phyloP scores from a whole-genome alignment of 768 basidiomycete genomes.

The Ramaria sp. region DNA sequence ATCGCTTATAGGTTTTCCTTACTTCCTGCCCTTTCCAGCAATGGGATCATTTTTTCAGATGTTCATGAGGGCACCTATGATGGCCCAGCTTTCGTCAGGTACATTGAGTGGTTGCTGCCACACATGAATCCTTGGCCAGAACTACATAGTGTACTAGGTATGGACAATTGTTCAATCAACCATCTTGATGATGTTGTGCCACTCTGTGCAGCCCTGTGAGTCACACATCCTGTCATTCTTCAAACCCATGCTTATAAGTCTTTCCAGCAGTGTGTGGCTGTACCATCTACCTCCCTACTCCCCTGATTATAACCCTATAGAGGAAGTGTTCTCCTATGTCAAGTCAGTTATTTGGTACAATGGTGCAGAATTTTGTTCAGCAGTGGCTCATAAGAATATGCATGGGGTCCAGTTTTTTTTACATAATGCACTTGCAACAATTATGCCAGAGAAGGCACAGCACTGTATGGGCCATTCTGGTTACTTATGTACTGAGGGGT shows the following conservation, averaged over 20 bases:
- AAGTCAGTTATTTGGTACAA: constrained; percentile 14
- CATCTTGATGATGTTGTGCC: constrained; percentile 24
- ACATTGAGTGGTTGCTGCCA: constrained; percentile 23
- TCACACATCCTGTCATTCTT: not conserved
- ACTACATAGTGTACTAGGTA: constrained; percentile 24
- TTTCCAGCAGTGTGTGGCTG: not conserved
- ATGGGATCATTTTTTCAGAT: constrained; percentile 15
- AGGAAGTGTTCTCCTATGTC: constrained; percentile 20
- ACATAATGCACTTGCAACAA: not conserved
- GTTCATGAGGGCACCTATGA: constrained; percentile 16
- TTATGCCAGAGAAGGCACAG: not conserved
- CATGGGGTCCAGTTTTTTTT: not conserved
- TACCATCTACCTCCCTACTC: constrained; percentile 24
- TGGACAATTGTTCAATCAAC: constrained; percentile 33
- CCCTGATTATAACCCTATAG: constrained; percentile 24
- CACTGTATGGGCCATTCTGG: constrained; percentile 14
- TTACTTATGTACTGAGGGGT: not conserved
- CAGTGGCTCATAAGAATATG: not conserved
- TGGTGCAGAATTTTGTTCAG: not conserved
- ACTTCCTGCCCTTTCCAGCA: constrained; percentile 14
- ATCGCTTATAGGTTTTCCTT: constrained; percentile 13
- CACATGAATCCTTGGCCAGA: constrained; percentile 25
- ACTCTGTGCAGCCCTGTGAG: not conserved
- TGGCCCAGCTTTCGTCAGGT: constrained; percentile 19
- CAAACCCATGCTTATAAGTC: not conserved